phyloP scores from a whole-genome alignment of 495 filamentous ascomycete genomes.

The Penicillium herquei region DNA sequence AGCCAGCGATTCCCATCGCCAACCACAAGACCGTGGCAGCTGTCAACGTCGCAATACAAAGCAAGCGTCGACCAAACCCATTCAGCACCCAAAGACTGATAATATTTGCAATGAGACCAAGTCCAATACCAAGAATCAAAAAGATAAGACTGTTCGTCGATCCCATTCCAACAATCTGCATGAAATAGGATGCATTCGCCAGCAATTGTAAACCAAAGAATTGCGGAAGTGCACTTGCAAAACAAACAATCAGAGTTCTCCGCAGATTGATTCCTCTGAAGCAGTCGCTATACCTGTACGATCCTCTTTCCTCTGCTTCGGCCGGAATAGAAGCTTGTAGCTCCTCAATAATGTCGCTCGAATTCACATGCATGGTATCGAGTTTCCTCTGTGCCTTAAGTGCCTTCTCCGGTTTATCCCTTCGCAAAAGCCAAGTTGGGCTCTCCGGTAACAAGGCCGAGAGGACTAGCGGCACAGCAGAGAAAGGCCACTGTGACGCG shows the following conservation, averaged over 20 bases:
- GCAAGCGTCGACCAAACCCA: conserved; percentile 24
- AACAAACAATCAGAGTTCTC: conserved; percentile 47
- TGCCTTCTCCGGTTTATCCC: conserved; percentile 6
- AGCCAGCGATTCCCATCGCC: conserved; percentile 34
- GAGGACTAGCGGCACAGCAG: conserved; percentile 15
- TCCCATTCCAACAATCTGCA: conserved; percentile 35
- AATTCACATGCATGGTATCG: conserved; percentile 4
- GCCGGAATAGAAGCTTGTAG: conserved; percentile 22
- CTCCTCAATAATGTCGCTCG: conserved; percentile 17
- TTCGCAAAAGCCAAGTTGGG: conserved; percentile 22
- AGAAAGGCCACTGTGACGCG: conserved; percentile 36
- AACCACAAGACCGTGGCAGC: conserved; percentile 26
- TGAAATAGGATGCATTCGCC: conserved; percentile 33
- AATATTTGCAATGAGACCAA: conserved; percentile 32
- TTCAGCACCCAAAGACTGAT: conserved; percentile 28
- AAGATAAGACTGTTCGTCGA: conserved; percentile 29
- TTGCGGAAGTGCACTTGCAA: conserved; percentile 30
- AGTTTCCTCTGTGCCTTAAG: conserved; percentile 22
- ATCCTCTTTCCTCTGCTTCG: conserved; percentile 19
- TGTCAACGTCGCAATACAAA: conserved; percentile 18
- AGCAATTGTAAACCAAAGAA: conserved; percentile 35
- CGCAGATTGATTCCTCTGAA: conserved; percentile 43
- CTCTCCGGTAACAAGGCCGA: conserved; percentile 19
- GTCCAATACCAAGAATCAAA: conserved; percentile 30
- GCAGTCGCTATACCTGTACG: conserved; percentile 40